A percentile compares a stretch with the other conserved stretches of the same genome.
Evolutionary conservation across 2,329 filamentous ascomycete genomes (phyloP).

Genomic region (Aspergillus sp.): DNA sequence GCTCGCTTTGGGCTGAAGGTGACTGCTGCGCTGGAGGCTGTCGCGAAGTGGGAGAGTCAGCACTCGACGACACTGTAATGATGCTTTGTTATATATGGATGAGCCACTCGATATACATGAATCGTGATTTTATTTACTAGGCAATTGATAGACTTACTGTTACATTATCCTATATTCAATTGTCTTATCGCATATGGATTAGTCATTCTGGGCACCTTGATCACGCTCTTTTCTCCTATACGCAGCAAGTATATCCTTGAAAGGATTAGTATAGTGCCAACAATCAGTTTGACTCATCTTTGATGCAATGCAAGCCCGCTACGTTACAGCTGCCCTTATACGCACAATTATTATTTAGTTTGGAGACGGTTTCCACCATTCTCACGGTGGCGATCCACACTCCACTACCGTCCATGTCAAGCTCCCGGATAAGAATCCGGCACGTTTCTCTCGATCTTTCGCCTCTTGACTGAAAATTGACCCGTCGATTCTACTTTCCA

Average conservation of each 20-base stretch:
- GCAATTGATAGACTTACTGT: not conserved
- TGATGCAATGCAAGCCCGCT: not conserved
- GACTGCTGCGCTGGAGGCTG: slow-evolving; percentile 46
- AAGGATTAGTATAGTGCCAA: too few relatives aligned
- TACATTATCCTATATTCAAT: too few relatives aligned
- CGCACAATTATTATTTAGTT: not conserved
- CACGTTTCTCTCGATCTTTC: not conserved
- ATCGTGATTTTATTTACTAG: slow-evolving; percentile 5
- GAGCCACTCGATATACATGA: slow-evolving; percentile 10
- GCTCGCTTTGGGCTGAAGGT: slow-evolving; percentile 54
- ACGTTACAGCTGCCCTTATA: not conserved
- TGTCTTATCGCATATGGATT: too few relatives aligned
- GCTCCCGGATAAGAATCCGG: slow-evolving; percentile 18
- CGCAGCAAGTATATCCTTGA: too few relatives aligned
- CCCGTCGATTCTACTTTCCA: not conserved
- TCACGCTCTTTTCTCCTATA: too few relatives aligned
- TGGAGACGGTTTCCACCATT: not conserved
- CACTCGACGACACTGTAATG: slow-evolving; percentile 22
- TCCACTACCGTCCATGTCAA: not conserved
- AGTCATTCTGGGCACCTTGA: not conserved
- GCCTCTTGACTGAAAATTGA: slow-evolving; percentile 1
- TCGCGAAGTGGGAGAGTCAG: slow-evolving; percentile 43
- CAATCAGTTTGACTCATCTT: not conserved
- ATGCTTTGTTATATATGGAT: not conserved
- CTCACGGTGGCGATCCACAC: not conserved